Percentiles rank a stretch among this genome's conserved stretches.
phyloP scores from a whole-genome alignment of 2,329 filamentous ascomycete species.

The Phaeomoniella chlamydospora region DNA sequence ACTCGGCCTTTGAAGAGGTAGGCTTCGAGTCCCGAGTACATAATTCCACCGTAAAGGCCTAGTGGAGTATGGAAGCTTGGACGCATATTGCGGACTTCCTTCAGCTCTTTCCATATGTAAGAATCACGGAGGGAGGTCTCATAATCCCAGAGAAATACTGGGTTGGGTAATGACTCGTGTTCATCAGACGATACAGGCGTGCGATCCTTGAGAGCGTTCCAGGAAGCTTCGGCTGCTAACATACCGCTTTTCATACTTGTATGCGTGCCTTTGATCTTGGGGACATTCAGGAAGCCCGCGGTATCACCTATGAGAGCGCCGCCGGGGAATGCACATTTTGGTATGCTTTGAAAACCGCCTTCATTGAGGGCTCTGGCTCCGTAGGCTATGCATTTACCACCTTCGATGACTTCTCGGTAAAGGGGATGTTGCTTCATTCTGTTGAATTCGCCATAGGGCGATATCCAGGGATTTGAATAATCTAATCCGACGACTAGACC shows the following conservation, averaged over 20 bases:
- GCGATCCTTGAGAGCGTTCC: conserved; percentile 48
- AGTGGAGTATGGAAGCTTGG: conserved; percentile 84
- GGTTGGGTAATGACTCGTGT: neutral
- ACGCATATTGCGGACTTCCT: conserved; percentile 92
- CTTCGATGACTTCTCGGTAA: conserved; percentile 74
- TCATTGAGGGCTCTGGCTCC: conserved; percentile 83
- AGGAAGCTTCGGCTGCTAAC: conserved; percentile 85
- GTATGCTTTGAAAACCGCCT: conserved; percentile 94
- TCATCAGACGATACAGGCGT: conserved; percentile 40
- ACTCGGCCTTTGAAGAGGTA: conserved; percentile 71
- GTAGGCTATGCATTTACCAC: conserved; percentile 95
- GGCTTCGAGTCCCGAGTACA: conserved; percentile 88
- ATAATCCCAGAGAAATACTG: conserved; percentile 84
- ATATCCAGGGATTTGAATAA: conserved; percentile 92
- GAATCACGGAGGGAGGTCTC: conserved; percentile 77
- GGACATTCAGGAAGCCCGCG: conserved; percentile 91
- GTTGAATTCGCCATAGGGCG: conserved; percentile 91
- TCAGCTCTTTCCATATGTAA: conserved; percentile 84
- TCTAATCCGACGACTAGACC: conserved; percentile 88
- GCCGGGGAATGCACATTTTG: conserved; percentile 90
- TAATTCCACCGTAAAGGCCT: conserved; percentile 74
- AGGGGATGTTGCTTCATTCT: conserved; percentile 97
- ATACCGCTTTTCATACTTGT: conserved; percentile 97
- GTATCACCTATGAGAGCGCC: conserved; percentile 93
- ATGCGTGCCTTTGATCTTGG: conserved; percentile 97